Base-by-base conservation (phyloP, 345 rosid species). In the Eucalyptus fibrosa region DNA sequence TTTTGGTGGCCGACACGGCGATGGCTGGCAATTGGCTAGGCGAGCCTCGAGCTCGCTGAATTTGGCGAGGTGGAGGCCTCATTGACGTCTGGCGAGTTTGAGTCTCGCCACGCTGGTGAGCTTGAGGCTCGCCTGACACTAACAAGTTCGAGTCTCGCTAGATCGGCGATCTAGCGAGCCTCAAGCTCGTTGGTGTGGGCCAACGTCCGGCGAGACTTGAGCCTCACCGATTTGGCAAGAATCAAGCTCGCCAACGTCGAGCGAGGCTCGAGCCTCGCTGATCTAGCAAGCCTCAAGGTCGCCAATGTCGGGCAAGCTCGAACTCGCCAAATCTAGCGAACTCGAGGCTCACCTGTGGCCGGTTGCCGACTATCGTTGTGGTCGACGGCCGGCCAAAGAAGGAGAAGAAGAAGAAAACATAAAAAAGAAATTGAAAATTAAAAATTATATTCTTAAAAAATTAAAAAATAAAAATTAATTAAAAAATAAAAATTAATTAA, bases 241-340 rank as follows among this genome's bases (percentile, higher is more conserved):
- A 13, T 49, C 50, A 49, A 49, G 50, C 50, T 49, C 16, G 16
- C 50, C 16, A 49, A 0, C 2, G 0, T 4, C 5, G 1, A 5
- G 15, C 5, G 5, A 49, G 50, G 50, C 50, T 49, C 2, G 5
- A 49, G 50, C 50, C 50, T 47, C 49, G 2, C 4, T 0, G 2
- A 47, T 47, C 4, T 47, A 0, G 50, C 0, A 1, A 47, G 50
- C 50, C 50, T 50, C 17, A 0, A 50, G 50, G 3, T 50, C 17
- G 1, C 17, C 3, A 0, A 1, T 1, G 17, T 50, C 1, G 16
- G 0, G 50, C 50, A 17, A 1, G 17, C 50, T 50, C 1, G 1
- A 50, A 5, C 50, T 50, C 1, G 50, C 50, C 3, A 1, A 1
- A 5, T 50, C 50, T 50, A 5, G 50, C 0, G 3, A 50, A 3